Percentiles rank a stretch among this genome's conserved stretches.
Evolutionary conservation across 2,329 filamentous ascomycete genomes (phyloP).

Genomic region (Tolypocladium inflatum): DNA sequence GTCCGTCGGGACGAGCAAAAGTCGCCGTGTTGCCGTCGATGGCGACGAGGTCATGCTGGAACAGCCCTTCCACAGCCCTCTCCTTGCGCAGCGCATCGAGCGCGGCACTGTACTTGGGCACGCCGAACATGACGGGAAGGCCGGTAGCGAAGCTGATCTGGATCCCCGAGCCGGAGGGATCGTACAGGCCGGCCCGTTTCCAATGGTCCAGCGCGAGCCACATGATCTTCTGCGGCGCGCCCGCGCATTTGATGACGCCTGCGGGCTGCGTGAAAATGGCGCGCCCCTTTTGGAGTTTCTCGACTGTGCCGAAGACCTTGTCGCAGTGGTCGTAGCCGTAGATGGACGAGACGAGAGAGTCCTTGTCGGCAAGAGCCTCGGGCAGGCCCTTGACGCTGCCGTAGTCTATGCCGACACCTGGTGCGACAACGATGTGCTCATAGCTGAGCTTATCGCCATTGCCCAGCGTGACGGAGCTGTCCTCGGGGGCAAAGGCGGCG

Average conservation of each 20-base stretch:
- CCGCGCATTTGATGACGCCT: constrained; percentile 50
- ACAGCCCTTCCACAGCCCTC: constrained; percentile 46
- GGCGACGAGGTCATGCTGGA: constrained; percentile 45
- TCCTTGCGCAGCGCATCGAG: constrained; percentile 44
- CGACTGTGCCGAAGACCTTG: constrained; percentile 40
- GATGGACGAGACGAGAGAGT: constrained; percentile 43
- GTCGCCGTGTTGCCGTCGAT: constrained; percentile 43
- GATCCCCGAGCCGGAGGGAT: constrained; percentile 31
- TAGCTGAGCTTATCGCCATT: constrained; percentile 49
- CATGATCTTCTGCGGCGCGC: constrained; percentile 52
- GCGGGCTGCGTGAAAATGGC: constrained; percentile 53
- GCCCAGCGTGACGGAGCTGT: constrained; percentile 45
- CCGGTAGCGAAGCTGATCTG: constrained; percentile 47
- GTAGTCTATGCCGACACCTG: constrained; percentile 44
- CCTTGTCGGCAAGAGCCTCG: constrained; percentile 40
- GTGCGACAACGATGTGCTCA: constrained; percentile 55
- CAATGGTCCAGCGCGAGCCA: constrained; percentile 53
- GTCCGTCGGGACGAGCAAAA: constrained; percentile 34
- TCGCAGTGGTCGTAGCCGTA: constrained; percentile 46
- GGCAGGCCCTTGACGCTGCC: constrained; percentile 43
- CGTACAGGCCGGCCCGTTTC: constrained; percentile 43
- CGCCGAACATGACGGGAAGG: constrained; percentile 47
- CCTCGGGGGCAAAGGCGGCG: constrained; percentile 38
- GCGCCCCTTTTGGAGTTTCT: constrained; percentile 35
- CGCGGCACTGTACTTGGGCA: constrained; percentile 47